Evolutionary conservation across 2,329 filamentous ascomycete genomes (phyloP), one percentile per base, ranked within the genome.

Genomic region (Alternaria novae-zelandiae): DNA sequence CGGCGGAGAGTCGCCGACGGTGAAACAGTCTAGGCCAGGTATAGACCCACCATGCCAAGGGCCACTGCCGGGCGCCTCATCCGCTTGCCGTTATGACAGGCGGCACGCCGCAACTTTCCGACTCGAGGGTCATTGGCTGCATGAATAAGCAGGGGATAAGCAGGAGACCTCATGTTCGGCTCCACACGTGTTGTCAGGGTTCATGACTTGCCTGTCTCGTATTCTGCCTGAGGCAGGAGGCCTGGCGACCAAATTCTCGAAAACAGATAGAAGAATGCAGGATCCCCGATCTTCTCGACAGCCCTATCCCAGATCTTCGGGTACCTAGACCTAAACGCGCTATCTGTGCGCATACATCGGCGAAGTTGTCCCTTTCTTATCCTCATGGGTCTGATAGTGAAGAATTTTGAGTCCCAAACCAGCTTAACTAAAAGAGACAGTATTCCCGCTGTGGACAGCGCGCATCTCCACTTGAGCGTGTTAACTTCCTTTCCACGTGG

Each of bases 401-500:
- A 41, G 30, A 53, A 21, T 53, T 53, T 53, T 53, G 49, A 41
- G 28, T 36, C 30, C 49, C 21, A 25, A 53, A 11, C 36, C 36
- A 30, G 20, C 30, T 53, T 41, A 17, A 53, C 49, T 53, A 15
- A 53, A 53, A 53, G 15, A 15, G 47, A 50, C 20, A 47, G 12
- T 32, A 23, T 25, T 21, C 25, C 55, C 59, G 55, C 25, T 10
- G 41, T 28, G 28, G 54, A 54, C 41, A 30, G 41, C 13, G 59
- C 23, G 28, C 41, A 53, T 30, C 47, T 49, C 59, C 54, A 30
- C 59, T 51, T 20, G 20, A 3, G 17, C 45, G 36, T 45, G 17
- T 13, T n/a, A 44, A 53, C 47, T 50, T 43, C 57, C 47, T 61
- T 51, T 55, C 59, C 54, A 62, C 57, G 47, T 62, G 55, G 59